A percentile compares a stretch with the other conserved stretches of the same genome.
These are phyloP conservation scores for Termitomyces titanicus DNA, from an alignment of 768 basidiomycete species.

Conservation along the genomic window DNA sequence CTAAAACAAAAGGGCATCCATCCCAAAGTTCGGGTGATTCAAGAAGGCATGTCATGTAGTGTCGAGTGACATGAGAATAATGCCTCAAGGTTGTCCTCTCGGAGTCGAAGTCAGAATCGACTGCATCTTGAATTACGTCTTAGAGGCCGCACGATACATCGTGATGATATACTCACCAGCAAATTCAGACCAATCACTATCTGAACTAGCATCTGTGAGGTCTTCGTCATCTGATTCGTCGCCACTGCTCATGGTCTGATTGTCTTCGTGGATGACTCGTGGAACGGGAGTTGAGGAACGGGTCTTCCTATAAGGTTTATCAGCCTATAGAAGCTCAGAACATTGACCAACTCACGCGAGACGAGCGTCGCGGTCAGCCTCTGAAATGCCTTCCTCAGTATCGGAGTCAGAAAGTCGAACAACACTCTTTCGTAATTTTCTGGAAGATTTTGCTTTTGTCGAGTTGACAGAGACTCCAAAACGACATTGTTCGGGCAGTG, in stretches of 20 bases:
- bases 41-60: constrained; percentile 37
- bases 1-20: constrained; percentile 40
- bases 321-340: background rate
- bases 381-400: constrained; percentile 56
- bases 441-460: background rate
- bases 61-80: constrained; percentile 46
- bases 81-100: constrained; percentile 32
- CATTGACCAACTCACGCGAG: constrained; percentile 52
- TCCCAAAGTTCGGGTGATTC: constrained; percentile 40
- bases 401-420: constrained; percentile 60
- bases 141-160: background rate
- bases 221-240: constrained; percentile 82
- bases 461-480: background rate
- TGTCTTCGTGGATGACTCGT: constrained; percentile 35
- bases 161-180: constrained; percentile 28
- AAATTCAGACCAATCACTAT: constrained; percentile 45
- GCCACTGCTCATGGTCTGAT: constrained; percentile 54
- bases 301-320: constrained; percentile 39
- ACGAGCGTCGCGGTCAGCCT: constrained; percentile 67
- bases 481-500: constrained; percentile 13
- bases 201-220: constrained; percentile 52
- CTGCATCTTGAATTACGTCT: constrained; percentile 7
- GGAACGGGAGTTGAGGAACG: constrained; percentile 43
- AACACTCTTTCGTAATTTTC: constrained; percentile 14
- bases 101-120: constrained; percentile 12